Percentiles rank a stretch among this genome's conserved stretches.
phyloP scores from a whole-genome alignment of 1,284 basidiomycete species.

The Entoloma clypeatum region DNA sequence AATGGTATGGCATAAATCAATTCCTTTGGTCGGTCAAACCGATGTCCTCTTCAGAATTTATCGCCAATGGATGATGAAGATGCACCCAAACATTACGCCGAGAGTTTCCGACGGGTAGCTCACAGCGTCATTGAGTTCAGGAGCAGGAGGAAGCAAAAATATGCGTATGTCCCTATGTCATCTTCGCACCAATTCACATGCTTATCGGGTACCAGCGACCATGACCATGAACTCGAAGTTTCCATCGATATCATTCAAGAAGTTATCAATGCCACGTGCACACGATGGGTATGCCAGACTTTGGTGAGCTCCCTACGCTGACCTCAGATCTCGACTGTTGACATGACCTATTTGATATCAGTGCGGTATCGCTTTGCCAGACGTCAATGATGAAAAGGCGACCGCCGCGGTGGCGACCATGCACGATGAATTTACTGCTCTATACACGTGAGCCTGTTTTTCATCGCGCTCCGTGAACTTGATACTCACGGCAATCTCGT shows the following conservation, averaged over 20 bases:
- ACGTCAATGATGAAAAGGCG: conserved; percentile 4
- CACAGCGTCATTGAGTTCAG: no score
- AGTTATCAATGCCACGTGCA: conserved; percentile 24
- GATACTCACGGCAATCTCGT: not conserved
- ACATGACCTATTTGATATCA: not conserved
- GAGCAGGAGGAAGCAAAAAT: no score
- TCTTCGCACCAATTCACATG: no score
- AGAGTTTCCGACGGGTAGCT: no score
- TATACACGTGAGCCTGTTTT: conserved; percentile 14
- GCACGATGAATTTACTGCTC: conserved; percentile 16
- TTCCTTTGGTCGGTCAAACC: not conserved
- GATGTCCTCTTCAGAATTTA: conserved; percentile 27
- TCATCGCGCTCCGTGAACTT: not conserved
- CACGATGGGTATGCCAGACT: conserved; percentile 24
- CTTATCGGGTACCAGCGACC: conserved; percentile 5
- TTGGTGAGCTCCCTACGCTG: conserved; percentile 20
- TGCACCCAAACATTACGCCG: no score
- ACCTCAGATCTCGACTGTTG: not conserved
- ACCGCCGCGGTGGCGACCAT: conserved; percentile 1
- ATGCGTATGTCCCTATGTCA: not conserved
- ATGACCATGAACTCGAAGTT: no score
- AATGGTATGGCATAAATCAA: not conserved
- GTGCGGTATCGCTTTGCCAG: conserved; percentile 11
- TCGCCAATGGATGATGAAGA: no score
- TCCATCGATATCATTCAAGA: conserved; percentile 22